A percentile compares a stretch with the other conserved stretches of the same genome.
These are phyloP conservation scores for Auriculariales sp. DNA, from an alignment of 768 basidiomycete species.

Conservation along the genomic window DNA sequence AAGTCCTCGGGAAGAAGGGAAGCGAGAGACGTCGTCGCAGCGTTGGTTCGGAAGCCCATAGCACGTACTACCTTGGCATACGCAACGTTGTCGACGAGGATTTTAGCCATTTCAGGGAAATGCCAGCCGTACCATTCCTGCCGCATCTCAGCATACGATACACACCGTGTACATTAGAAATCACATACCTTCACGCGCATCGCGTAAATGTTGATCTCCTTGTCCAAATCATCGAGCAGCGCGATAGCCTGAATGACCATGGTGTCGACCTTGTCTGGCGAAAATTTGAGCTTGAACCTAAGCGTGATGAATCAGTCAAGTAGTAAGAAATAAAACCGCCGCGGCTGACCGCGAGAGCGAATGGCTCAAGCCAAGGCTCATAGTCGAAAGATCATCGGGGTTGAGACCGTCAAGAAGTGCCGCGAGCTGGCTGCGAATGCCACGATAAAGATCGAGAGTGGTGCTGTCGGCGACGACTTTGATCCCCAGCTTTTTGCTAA, in stretches of 20 bases:
- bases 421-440: slow-evolving; percentile 81
- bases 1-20: slow-evolving; percentile 92
- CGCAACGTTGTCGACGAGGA: slow-evolving; percentile 91
- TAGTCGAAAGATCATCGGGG: slow-evolving; percentile 88
- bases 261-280: slow-evolving; percentile 98
- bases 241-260: slow-evolving; percentile 99
- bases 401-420: slow-evolving; percentile 81
- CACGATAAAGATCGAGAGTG: slow-evolving; percentile 78
- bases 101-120: slow-evolving; percentile 99
- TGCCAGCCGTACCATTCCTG: slow-evolving; percentile 99
- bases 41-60: slow-evolving; percentile 98
- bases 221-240: slow-evolving; percentile 94
- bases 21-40: slow-evolving; percentile 71
- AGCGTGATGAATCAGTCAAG: background rate
- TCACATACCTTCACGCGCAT: slow-evolving; percentile 87
- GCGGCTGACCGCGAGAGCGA: slow-evolving; percentile 71
- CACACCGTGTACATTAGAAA: background rate
- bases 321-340: background rate
- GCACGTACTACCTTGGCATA: slow-evolving; percentile 87
- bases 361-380: slow-evolving; percentile 95
- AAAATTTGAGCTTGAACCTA: slow-evolving; percentile 98
- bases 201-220: slow-evolving; percentile 98
- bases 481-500: slow-evolving; percentile 88
- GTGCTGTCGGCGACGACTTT: slow-evolving; percentile 53
- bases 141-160: background rate